A percentile compares a stretch with the other conserved stretches of the same genome.
These are phyloP conservation scores for Ophioceras dolichostomum DNA, from an alignment of 2,329 filamentous ascomycete species.

Conservation along the genomic window DNA sequence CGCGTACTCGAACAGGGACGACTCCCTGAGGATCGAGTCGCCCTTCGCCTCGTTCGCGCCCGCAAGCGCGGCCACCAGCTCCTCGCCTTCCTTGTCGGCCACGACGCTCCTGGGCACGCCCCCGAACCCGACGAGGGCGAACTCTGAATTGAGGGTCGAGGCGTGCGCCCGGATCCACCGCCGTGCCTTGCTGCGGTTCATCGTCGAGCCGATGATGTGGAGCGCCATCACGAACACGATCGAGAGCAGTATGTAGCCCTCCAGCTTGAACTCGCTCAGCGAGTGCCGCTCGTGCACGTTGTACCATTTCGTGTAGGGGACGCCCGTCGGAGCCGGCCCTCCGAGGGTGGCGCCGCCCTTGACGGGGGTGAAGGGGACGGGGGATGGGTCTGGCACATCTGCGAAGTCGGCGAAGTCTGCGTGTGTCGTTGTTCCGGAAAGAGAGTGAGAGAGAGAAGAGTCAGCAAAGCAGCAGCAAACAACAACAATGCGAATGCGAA, in stretches of 20 bases:
- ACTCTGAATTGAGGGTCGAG: conserved; percentile 64
- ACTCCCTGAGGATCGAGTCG: conserved; percentile 65
- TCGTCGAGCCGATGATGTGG: conserved; percentile 68
- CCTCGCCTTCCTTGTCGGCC: conserved; percentile 33
- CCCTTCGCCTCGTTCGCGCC: conserved; percentile 22
- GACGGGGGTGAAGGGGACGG: conserved; percentile 30
- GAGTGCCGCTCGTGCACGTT: conserved; percentile 86
- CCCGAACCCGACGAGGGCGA: conserved; percentile 73
- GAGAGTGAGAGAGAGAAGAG: conserved; percentile 2
- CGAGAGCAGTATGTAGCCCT: conserved; percentile 69
- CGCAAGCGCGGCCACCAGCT: conserved; percentile 48
- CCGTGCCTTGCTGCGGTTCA: conserved; percentile 70
- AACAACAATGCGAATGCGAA: no score
- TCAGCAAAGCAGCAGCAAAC: no score
- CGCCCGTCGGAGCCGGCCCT: conserved; percentile 30
- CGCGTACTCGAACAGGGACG: conserved; percentile 73
- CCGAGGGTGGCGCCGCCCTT: conserved; percentile 30
- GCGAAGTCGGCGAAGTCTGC: conserved; percentile 93
- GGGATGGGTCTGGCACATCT: conserved; percentile 56
- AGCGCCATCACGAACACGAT: conserved; percentile 63
- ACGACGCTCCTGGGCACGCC: conserved; percentile 35
- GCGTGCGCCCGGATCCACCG: conserved; percentile 70
- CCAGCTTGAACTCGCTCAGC: conserved; percentile 72
- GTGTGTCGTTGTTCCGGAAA: not conserved
- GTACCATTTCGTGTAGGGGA: conserved; percentile 91